phyloP scores from a whole-genome alignment of 768 basidiomycete genomes.

The Leucogyrophana mollusca region DNA sequence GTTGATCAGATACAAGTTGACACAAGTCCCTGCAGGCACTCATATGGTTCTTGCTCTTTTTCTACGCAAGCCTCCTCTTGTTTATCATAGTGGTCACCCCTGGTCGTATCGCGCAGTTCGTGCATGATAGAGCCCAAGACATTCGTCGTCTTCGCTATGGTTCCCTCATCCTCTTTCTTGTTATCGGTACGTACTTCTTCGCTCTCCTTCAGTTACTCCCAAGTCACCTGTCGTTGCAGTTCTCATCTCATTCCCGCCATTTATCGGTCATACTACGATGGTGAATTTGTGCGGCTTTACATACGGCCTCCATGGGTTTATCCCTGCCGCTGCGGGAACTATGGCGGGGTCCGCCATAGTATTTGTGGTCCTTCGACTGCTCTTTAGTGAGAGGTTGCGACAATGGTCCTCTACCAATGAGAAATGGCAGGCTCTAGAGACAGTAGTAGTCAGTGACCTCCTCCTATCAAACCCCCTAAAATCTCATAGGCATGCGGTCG shows the following conservation, averaged over 20 bases:
- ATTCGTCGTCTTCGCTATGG: constrained; percentile 61
- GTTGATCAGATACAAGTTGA: too few species aligned
- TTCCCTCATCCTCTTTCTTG: constrained; percentile 51
- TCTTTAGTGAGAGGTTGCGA: constrained; percentile 55
- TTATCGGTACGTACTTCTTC: constrained; percentile 57
- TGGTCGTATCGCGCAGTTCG: constrained; percentile 61
- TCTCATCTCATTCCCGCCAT: constrained; percentile 29
- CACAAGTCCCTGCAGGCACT: constrained; percentile 39
- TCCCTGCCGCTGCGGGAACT: constrained; percentile 60
- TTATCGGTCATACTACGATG: constrained; percentile 27
- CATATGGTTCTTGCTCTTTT: constrained; percentile 55
- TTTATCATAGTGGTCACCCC: constrained; percentile 58
- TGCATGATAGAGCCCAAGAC: constrained; percentile 66
- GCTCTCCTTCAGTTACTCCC: constrained; percentile 49
- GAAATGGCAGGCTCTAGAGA: constrained; percentile 77
- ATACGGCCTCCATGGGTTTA: constrained; percentile 77
- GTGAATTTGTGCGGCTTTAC: constrained; percentile 77
- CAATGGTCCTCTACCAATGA: constrained; percentile 61
- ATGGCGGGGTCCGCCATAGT: constrained; percentile 60
- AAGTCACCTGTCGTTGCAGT: constrained; percentile 17
- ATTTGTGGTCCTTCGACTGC: constrained; percentile 58
- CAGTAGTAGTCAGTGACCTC: constrained; percentile 57
- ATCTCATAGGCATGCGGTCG: constrained; percentile 4
- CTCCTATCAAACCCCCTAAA: neutral
- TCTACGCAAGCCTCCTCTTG: constrained; percentile 47